phyloP scores from a whole-genome alignment of 192 early-diverging fungal genomes.

The Backusella sp. region DNA sequence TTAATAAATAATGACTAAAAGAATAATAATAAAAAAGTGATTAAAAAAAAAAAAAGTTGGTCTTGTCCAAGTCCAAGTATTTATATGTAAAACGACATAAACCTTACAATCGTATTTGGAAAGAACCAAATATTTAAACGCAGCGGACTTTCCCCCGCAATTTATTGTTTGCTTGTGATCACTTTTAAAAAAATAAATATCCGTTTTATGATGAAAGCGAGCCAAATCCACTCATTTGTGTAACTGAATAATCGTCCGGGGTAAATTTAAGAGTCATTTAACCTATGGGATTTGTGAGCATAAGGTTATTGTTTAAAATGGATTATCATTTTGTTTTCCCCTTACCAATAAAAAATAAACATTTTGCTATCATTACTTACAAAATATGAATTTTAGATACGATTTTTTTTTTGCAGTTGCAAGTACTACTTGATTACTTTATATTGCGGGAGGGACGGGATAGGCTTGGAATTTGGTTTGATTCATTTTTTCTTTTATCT shows the following conservation, averaged over 20 bases:
- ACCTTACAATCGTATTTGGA: background rate
- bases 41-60: constrained; percentile 6
- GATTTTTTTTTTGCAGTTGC: background rate
- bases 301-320: background rate
- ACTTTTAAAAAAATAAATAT: background rate
- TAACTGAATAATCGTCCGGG: background rate
- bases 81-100: background rate
- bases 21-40: background rate
- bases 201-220: background rate
- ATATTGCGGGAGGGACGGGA: constrained; percentile 5
- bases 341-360: background rate
- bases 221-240: background rate
- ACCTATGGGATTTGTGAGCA: background rate
- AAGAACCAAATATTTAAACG: background rate
- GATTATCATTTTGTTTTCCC: background rate
- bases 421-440: background rate
- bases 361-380: background rate
- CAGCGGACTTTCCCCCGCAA: background rate
- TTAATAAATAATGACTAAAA: background rate
- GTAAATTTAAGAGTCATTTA: background rate
- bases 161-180: background rate
- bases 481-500: background rate
- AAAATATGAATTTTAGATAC: background rate
- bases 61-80: background rate
- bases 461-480: background rate